Conservation (phyloP, 345 rosid genomes). For the Angophora floribunda region DNA sequence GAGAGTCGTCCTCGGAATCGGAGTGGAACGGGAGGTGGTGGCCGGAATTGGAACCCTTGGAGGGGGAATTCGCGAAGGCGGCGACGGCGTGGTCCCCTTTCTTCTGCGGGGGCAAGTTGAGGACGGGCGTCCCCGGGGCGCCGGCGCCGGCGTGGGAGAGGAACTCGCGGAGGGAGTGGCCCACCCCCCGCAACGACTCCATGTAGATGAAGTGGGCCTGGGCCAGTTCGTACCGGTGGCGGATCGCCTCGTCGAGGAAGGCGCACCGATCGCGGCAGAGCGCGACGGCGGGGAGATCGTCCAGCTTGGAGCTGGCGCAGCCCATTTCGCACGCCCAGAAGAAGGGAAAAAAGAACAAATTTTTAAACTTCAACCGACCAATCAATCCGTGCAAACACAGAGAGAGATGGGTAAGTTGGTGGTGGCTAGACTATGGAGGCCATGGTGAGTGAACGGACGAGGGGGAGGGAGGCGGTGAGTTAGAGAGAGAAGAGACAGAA, state of each 20-base stretch:
- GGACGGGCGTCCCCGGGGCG: slow-evolving; percentile 15
- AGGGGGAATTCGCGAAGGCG: slow-evolving; percentile 8
- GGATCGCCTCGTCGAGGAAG: slow-evolving; percentile 62
- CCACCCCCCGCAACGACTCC: slow-evolving; percentile 37
- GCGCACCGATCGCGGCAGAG: slow-evolving; percentile 77
- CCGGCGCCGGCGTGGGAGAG: slow-evolving; percentile 8
- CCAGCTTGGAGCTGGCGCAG: slow-evolving; percentile 75
- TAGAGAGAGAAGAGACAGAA: neutral
- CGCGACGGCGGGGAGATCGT: slow-evolving; percentile 91
- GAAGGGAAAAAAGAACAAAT: neutral
- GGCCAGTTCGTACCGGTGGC: slow-evolving; percentile 66
- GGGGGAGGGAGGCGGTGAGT: neutral
- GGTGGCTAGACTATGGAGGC: neutral
- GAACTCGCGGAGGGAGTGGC: slow-evolving; percentile 42
- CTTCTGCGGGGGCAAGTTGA: slow-evolving; percentile 35
- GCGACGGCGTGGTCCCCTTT: slow-evolving; percentile 9
- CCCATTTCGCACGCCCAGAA: slow-evolving; percentile 39
- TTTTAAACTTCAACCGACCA: neutral
- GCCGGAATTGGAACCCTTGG: slow-evolving; percentile 35
- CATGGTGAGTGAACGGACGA: neutral
- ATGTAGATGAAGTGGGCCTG: slow-evolving; percentile 64
- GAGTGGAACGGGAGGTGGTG: slow-evolving; percentile 54
- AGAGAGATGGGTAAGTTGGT: neutral
- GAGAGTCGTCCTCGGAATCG: slow-evolving; percentile 40
- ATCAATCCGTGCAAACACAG: neutral